Evolutionary conservation across 2,329 filamentous ascomycete genomes (phyloP).

Genomic region (Huntiella moniliformis): DNA sequence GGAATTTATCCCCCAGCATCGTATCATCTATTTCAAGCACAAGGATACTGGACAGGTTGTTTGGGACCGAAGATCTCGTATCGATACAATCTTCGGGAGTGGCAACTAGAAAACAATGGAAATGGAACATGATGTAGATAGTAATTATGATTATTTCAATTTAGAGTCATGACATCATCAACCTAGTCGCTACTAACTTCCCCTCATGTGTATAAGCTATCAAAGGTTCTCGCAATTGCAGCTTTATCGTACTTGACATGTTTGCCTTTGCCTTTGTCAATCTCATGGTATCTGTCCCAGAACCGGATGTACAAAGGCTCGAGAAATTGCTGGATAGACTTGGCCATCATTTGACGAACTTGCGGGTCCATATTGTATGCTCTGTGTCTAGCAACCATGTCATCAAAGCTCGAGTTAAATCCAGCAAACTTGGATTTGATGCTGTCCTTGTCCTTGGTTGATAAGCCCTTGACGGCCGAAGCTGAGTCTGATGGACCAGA

Average conservation of each 20-base stretch:
- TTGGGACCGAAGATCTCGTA: constrained; percentile 36
- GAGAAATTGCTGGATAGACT: constrained; percentile 77
- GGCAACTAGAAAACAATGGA: constrained; percentile 17
- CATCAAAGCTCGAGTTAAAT: constrained; percentile 84
- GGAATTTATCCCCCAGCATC: constrained; percentile 47
- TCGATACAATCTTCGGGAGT: constrained; percentile 38
- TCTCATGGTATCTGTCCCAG: constrained; percentile 92
- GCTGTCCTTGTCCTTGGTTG: constrained; percentile 80
- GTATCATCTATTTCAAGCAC: constrained; percentile 41
- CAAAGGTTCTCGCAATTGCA: constrained; percentile 49
- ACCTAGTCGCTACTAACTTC: not conserved
- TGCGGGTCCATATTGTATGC: constrained; percentile 77
- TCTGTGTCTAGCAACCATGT: constrained; percentile 68
- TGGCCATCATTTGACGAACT: constrained; percentile 59
- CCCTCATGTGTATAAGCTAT: constrained; percentile 21
- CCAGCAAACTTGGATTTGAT: constrained; percentile 91
- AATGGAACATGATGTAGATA: too few species aligned
- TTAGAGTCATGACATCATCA: not conserved
- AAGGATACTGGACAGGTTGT: constrained; percentile 30
- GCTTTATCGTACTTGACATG: constrained; percentile 95
- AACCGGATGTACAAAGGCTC: constrained; percentile 90
- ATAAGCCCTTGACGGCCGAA: constrained; percentile 64
- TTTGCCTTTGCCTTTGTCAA: constrained; percentile 95
- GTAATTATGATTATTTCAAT: too few species aligned
- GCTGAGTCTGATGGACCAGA: constrained; percentile 65